Evolutionary conservation across 495 filamentous ascomycete species (phyloP).

Genomic region (Hypoxylon fuscum): DNA sequence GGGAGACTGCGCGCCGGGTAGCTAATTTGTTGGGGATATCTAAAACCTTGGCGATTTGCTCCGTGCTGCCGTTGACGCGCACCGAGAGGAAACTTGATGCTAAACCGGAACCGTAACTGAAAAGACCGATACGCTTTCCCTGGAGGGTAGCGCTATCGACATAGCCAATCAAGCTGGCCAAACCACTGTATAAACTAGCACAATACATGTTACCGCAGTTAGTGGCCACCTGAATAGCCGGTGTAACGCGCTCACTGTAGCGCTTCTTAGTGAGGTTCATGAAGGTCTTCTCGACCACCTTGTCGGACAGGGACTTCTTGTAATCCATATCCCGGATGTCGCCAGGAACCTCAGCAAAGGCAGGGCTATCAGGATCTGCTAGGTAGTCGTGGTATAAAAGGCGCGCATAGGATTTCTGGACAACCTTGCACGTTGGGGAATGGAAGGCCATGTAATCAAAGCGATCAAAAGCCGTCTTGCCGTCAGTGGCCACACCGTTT

Average conservation of each 20-base stretch:
- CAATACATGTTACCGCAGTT: constrained; percentile 99
- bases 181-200: constrained; percentile 88
- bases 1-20: constrained; percentile 73
- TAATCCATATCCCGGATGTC: constrained; percentile 89
- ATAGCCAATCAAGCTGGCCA: constrained; percentile 79
- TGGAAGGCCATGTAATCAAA: constrained; percentile 98
- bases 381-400: constrained; percentile 98
- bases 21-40: constrained; percentile 82
- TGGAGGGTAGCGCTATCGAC: constrained; percentile 71
- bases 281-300: constrained; percentile 96
- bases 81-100: constrained; percentile 90
- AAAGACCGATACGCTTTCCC: constrained; percentile 89
- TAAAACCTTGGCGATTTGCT: constrained; percentile 77
- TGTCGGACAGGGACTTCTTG: constrained; percentile 85
- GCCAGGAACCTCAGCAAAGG: constrained; percentile 85
- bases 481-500: constrained; percentile 55
- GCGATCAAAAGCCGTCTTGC: constrained; percentile 80
- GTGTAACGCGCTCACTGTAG: constrained; percentile 86
- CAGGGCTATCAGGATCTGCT: constrained; percentile 73
- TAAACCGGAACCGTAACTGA: constrained; percentile 94
- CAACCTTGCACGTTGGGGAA: constrained; percentile 96
- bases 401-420: constrained; percentile 92
- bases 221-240: constrained; percentile 85
- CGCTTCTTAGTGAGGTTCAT: constrained; percentile 96
- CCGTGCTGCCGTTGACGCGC: constrained; percentile 80